Evolutionary conservation across 768 basidiomycete genomes (phyloP), one percentile per base, ranked within the genome.

Genomic region (Termitomyces sp.): DNA sequence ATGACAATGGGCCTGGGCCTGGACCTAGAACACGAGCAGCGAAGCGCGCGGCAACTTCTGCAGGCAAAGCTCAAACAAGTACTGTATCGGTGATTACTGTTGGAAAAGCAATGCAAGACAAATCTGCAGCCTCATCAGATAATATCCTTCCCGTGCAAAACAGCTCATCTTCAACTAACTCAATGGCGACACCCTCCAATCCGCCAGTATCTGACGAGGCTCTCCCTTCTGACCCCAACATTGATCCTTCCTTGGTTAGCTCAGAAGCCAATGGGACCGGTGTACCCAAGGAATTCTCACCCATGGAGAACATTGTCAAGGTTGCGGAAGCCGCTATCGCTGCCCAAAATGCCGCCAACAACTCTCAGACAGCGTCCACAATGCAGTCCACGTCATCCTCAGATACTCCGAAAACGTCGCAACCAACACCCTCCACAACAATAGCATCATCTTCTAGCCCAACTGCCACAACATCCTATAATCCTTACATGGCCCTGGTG

Each of bases 301-400:
- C 74, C 1, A 74, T 73, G 67, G 73, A 73, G 36, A 72, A 66
- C 57, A 74, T 75, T 30, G 69, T 75, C 20, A 72, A 70, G 50
- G 74, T 75, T 8, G 75, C 75, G 1, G 74, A 75, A 50, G 72
- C 74, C 23, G 73, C 71, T 14, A 66, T 75, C 50, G 74, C 72
- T 20, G 74, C 74, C 10, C 72, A 71, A 35, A 66, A 66, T 38
- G 64, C 62, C 14, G 64, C 66, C 44, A 65, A 58, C 44, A 64
- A 58, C 6, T 49, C 66, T 46, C 55, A 60, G 18, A 50, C 47
- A 30, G 5, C 44, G 1, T 55, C 60, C 6, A 30, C 55, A 6
- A 38, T 55, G 23, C 56, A 55, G 13, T 43, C 53, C 10, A 46
- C 61, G 59, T 40, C 55, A 47, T 50, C 44, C 40, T 28, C 60